Conservation (phyloP, 2,329 filamentous ascomycete genomes). For the Sclerotinia glacialis region DNA sequence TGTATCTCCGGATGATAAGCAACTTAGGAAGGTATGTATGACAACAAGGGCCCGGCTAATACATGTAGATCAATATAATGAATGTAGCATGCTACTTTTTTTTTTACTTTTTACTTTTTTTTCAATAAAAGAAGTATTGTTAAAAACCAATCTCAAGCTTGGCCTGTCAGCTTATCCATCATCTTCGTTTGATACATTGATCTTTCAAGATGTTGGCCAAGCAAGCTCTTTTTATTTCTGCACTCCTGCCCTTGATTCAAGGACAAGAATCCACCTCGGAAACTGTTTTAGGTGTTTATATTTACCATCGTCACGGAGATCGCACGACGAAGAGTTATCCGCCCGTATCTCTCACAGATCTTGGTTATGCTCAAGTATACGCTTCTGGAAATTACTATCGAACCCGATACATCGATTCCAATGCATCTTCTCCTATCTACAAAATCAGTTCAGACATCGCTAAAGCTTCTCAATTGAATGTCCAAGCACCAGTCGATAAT, state of each 20-base stretch:
- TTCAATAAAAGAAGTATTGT: too few relatives aligned
- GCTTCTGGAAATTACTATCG: constrained; percentile 73
- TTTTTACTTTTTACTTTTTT: too few relatives aligned
- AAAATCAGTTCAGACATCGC: constrained; percentile 66
- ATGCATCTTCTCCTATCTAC: constrained; percentile 57
- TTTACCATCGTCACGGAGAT: constrained; percentile 90
- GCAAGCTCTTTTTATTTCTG: constrained; percentile 44
- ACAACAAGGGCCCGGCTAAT: not conserved
- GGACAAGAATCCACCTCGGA: constrained; percentile 39
- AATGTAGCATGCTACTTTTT: too few relatives aligned
- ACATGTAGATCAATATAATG: too few relatives aligned
- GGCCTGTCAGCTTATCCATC: not conserved
- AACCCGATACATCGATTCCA: constrained; percentile 65
- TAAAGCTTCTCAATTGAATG: constrained; percentile 66
- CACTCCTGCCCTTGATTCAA: constrained; percentile 41
- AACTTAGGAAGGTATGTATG: not conserved
- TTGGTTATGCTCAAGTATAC: constrained; percentile 76
- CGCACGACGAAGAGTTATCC: constrained; percentile 73
- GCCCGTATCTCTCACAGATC: constrained; percentile 70
- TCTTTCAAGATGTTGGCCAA: constrained; percentile 39
- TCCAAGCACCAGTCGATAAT: constrained; percentile 69
- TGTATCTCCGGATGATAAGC: constrained; percentile 10
- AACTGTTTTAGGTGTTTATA: constrained; percentile 66
- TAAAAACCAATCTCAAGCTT: not conserved
- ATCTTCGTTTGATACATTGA: not conserved